Conservation (phyloP, 1,284 basidiomycete species). For the Ustilago shanxiensis region DNA sequence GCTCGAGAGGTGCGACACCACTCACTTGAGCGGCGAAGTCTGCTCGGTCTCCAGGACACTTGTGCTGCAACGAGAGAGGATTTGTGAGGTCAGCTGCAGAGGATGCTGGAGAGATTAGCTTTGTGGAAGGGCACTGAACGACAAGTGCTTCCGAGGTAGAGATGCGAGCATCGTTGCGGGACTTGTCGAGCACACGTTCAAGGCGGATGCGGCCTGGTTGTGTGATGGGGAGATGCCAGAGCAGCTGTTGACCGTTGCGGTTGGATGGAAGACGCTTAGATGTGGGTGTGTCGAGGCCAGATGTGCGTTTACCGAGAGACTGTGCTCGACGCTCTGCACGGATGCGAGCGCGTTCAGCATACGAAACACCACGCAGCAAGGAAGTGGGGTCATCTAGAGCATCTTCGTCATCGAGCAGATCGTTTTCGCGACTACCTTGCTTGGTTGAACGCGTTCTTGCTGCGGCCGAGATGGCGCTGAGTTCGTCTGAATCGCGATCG, state of each 20-base stretch:
- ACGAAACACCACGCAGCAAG: constrained; percentile 41
- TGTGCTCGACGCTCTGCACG: constrained; percentile 41
- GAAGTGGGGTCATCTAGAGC: constrained; percentile 43
- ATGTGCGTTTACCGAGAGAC: constrained; percentile 19
- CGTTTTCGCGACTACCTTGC: constrained; percentile 12
- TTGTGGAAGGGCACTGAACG: constrained; percentile 63
- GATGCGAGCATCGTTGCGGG: constrained; percentile 60
- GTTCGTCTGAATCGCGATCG: constrained; percentile 30
- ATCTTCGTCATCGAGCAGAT: constrained; percentile 37
- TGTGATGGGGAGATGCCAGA: constrained; percentile 60
- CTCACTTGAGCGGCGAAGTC: constrained; percentile 55
- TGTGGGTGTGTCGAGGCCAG: constrained; percentile 31
- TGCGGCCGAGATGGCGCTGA: constrained; percentile 36
- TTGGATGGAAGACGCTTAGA: constrained; percentile 16
- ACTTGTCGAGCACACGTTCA: constrained; percentile 63
- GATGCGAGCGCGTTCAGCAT: constrained; percentile 41
- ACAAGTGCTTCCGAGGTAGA: constrained; percentile 55
- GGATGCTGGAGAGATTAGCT: constrained; percentile 36
- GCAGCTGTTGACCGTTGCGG: constrained; percentile 31
- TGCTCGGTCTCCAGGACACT: constrained; percentile 62
- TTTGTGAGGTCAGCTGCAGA: constrained; percentile 1
- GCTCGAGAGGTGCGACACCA: constrained; percentile 63
- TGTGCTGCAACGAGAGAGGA: constrained; percentile 37
- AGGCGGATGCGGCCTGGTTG: constrained; percentile 60
- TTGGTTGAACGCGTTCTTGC: constrained; percentile 14